Base-by-base conservation (phyloP, 2,329 filamentous ascomycete genomes). In the Dendryphion nanum region DNA sequence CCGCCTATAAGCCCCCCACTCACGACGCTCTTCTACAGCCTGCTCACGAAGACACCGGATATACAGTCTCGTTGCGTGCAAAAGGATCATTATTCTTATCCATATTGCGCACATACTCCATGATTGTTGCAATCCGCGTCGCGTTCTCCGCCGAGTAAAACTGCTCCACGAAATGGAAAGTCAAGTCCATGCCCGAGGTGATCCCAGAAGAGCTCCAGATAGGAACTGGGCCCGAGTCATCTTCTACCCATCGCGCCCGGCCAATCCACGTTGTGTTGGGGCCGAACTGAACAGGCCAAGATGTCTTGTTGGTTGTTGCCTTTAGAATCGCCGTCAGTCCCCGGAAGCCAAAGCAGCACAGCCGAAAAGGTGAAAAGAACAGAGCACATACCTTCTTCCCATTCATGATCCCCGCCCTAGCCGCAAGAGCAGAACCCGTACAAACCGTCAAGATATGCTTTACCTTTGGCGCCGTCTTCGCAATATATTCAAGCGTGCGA, bases 271-370 rank as follows among this genome's bases (percentile, higher is more conserved):
- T 61, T 0, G 80, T 76, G 2, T 70, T 64, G 0, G 71, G 68
- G 0, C 74, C 70, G 37, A 35, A 16, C 33, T 15, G 12, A 21
- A 30, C 21, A n/a, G 40, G 36, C 69, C 73, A 83, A 0, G 70
- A 65, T 3, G 53, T 55, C 61, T 85, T 85, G 53, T 85, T 85
- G 10, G 78, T 82, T 3, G 82, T 85, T 3, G 79, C 82, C 5
- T 71, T 62, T 39, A 63, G 68, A 0, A 76, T 75, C 40, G 8
- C 23, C 8, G n/a, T n/a, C 23, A 26, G n/a, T 8, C 8, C 23
- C n/a, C 23, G n/a, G n/a, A 26, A 8, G 8, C n/a, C 23, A 26
- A 26, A 26, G n/a, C 8, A 26, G n/a, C n/a, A 26, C n/a, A 8
- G 23, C 8, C 23, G 23, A 26, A 26, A 26, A n/a, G 8, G 23